Conservation (phyloP, 2,329 filamentous ascomycete species). For the Fusarium sp. region DNA sequence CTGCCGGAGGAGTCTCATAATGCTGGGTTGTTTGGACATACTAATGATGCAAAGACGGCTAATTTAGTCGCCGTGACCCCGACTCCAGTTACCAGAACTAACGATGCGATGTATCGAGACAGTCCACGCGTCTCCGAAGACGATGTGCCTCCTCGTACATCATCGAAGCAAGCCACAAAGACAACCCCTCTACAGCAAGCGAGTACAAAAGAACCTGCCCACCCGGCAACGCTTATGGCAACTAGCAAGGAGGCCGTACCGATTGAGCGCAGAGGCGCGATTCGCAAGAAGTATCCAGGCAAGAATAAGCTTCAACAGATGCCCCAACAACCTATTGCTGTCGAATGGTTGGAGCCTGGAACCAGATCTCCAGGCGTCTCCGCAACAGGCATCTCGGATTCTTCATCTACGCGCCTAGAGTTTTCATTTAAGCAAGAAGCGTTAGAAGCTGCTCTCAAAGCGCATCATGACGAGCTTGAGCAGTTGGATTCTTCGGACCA, state of each 20-base stretch:
- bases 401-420: conserved; percentile 4
- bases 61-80: background rate
- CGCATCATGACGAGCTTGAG: conserved; percentile 29
- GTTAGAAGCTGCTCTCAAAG: conserved; percentile 31
- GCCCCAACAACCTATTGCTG: conserved; percentile 6
- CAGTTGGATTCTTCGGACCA: conserved; percentile 17
- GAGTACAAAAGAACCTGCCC: background rate
- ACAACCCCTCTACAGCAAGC: background rate
- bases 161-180: conserved; percentile 35
- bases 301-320: conserved; percentile 6
- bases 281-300: conserved; percentile 28
- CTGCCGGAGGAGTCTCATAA: background rate
- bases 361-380: background rate
- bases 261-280: conserved; percentile 31
- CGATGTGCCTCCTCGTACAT: conserved; percentile 43
- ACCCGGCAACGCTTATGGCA: background rate
- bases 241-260: conserved; percentile 1
- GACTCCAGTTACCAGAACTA: background rate
- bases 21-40: background rate
- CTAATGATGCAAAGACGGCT: background rate
- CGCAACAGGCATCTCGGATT: background rate
- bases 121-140: conserved; percentile 36
- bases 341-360: conserved; percentile 18
- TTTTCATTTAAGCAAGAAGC: conserved; percentile 30
- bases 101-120: background rate